Conservation (phyloP, 192 early-diverging fungal genomes). For the Podila minutissima region DNA sequence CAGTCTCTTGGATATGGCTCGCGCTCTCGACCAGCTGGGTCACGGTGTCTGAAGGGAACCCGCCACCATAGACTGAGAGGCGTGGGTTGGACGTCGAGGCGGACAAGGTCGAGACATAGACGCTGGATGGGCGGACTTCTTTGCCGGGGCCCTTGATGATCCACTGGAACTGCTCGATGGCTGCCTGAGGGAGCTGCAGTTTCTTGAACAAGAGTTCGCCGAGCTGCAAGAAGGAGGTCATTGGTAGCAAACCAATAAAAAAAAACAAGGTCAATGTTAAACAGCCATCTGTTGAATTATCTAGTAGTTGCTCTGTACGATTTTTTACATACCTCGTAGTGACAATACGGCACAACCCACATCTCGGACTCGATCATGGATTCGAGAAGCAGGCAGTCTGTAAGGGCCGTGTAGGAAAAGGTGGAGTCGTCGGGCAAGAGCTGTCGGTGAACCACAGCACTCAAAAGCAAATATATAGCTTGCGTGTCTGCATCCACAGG, state of each 20-base stretch:
- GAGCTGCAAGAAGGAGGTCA: constrained; percentile 16
- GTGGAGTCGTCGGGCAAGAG: constrained; percentile 44
- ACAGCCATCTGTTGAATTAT: too few species aligned
- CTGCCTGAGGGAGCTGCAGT: constrained; percentile 43
- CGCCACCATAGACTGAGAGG: constrained; percentile 41
- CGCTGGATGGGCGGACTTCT: constrained; percentile 25
- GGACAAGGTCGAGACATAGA: constrained; percentile 2
- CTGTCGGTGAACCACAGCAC: constrained; percentile 51
- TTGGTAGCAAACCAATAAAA: background rate
- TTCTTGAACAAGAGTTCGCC: constrained; percentile 54
- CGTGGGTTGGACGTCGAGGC: constrained; percentile 29
- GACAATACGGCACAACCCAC: constrained; percentile 55
- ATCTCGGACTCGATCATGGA: constrained; percentile 42
- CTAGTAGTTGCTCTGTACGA: background rate
- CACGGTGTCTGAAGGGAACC: constrained; percentile 36
- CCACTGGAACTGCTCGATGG: constrained; percentile 56
- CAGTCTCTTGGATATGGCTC: background rate
- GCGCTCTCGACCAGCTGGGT: constrained; percentile 36
- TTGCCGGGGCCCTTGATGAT: constrained; percentile 53
- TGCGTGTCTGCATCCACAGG: constrained; percentile 34
- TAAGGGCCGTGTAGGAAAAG: constrained; percentile 48
- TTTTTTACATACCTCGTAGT: constrained; percentile 44
- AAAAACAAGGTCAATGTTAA: background rate
- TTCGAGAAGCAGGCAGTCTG: constrained; percentile 51
- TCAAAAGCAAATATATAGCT: constrained; percentile 49